Evolutionary conservation across 805 yeast genomes (phyloP), one percentile per base, ranked within the genome.

Genomic region (Metschnikowia kunwiensis): DNA sequence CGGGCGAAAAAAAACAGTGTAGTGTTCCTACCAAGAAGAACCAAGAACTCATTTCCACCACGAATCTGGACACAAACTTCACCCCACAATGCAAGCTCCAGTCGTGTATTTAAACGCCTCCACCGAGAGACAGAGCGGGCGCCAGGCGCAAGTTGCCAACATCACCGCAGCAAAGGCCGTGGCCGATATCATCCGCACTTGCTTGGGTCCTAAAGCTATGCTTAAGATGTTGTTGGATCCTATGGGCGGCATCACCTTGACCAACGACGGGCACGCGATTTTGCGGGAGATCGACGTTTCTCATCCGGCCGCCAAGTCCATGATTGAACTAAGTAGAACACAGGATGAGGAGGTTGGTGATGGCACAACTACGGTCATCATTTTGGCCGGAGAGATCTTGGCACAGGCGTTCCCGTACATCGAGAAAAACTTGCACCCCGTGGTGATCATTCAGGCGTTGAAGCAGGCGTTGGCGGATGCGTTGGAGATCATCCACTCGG

Each of bases 141-240:
- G 97, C 51, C 88, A 88, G 61, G 99, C 99, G 2, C 99, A 93
- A 66, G 75, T 86, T 44, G 86, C 96, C 44, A 94, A 93, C 59
- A 91, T 93, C 66, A 87, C 97, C 5, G 98, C 99, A 4, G 99
- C 99, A n/a, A 93, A 93, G 58, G 96, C 98, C 2, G 97, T 91
- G 27, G 94, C 97, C 0, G 98, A 93, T 62, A 91, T 93, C 56
- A 87, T 93, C 53, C 78, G 98, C 62, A 93, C 98, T 17, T 93
- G 99, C 74, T 72, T 93, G 43, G 99, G 99, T 13, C 99, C 99
- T 36, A 91, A 91, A 62, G 98, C 98, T 23, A 93, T 93, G 98
- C 77, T 93, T 44, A 93, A 93, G 69, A 91, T 93, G 97, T 72
- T 93, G 36, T 72, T 93, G 46, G 99, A 93, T 59, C 99, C 99